Percentiles rank a stretch among this genome's conserved stretches.
phyloP scores from a whole-genome alignment of 768 basidiomycete species.

The Hortiboletus flavorubellus region DNA sequence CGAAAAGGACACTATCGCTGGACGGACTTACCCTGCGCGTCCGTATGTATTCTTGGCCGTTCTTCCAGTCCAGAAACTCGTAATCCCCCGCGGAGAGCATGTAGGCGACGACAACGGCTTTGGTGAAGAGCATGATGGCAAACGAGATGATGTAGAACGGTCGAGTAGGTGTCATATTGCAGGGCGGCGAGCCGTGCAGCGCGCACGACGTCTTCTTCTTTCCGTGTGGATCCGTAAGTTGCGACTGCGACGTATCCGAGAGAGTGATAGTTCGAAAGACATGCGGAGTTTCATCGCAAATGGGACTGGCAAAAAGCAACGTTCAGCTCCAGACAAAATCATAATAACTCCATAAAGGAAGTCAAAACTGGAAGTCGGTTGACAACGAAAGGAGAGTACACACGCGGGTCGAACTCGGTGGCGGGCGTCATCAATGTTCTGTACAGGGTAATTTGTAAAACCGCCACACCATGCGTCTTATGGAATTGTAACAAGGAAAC shows the following conservation, averaged over 20 bases:
- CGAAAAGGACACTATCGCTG: neutral
- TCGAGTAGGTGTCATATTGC: slow-evolving; percentile 17
- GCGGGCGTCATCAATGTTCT: too few relatives aligned
- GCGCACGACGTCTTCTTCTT: neutral
- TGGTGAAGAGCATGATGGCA: slow-evolving; percentile 20
- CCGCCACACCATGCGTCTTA: too few relatives aligned
- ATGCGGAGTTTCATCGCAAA: neutral
- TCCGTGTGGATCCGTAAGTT: neutral
- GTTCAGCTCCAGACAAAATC: slow-evolving; percentile 10
- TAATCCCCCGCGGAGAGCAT: slow-evolving; percentile 22
- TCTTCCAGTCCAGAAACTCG: slow-evolving; percentile 13
- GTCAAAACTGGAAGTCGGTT: neutral
- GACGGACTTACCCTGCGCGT: slow-evolving; percentile 16
- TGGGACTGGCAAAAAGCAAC: neutral
- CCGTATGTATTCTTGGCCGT: slow-evolving; percentile 19
- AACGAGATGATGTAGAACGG: slow-evolving; percentile 14
- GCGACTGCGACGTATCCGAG: neutral
- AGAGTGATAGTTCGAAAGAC: neutral
- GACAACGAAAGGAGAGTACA: neutral
- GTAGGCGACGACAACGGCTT: slow-evolving; percentile 14
- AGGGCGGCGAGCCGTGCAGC: neutral
- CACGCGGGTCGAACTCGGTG: neutral
- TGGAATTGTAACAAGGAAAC: too few relatives aligned
- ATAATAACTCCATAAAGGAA: neutral
- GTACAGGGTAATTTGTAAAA: too few relatives aligned